phyloP scores from a whole-genome alignment of 352 stramenopile species.

The Phytopythium boreale region DNA sequence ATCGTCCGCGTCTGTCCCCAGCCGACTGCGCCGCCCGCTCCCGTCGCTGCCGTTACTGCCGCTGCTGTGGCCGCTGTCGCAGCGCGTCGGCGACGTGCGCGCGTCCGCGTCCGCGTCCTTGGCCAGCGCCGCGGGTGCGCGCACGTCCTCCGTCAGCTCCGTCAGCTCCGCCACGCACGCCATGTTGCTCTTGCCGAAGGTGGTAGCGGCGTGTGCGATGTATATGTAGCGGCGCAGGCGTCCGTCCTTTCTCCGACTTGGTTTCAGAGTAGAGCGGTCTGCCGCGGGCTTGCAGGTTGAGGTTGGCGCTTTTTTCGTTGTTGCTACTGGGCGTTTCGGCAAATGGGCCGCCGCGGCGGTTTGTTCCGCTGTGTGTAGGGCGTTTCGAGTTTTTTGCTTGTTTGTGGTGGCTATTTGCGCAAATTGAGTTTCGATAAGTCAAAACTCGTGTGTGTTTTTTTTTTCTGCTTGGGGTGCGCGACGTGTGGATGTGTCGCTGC shows the following conservation, averaged over 20 bases:
- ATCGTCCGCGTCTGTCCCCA: slow-evolving; percentile 6
- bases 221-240: neutral
- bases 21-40: neutral
- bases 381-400: neutral
- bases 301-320: too few species aligned
- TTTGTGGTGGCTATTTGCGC: neutral
- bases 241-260: neutral
- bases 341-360: neutral
- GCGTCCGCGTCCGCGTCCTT: neutral
- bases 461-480: neutral
- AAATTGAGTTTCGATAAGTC: too few species aligned
- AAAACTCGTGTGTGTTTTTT: neutral
- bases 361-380: neutral
- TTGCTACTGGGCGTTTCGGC: neutral
- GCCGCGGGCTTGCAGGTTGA: too few species aligned
- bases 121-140: neutral
- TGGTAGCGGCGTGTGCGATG: neutral
- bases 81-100: neutral
- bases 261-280: neutral
- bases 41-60: neutral
- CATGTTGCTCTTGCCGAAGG: neutral
- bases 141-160: neutral
- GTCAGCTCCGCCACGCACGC: neutral
- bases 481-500: too few species aligned
- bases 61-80: neutral